Percentiles rank a stretch among this genome's conserved stretches.
Conservation (phyloP, 306 rosid species). For the Dryas drummondii region DNA sequence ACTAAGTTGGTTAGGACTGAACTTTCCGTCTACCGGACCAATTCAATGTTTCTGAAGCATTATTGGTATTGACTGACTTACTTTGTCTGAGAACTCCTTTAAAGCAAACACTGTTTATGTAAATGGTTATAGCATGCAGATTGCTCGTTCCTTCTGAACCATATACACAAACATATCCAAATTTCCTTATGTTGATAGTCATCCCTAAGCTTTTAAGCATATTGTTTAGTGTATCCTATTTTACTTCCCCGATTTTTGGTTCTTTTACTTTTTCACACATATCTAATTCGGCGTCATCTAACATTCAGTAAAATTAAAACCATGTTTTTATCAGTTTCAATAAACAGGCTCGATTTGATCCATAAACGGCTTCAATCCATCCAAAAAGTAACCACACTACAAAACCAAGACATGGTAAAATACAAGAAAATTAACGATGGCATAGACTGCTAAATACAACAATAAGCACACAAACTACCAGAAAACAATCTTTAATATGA, state of each 20-base stretch:
- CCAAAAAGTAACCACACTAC: neutral
- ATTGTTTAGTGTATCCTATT: neutral
- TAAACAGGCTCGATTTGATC: neutral
- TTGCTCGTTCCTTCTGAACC: no score
- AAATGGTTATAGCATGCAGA: no score
- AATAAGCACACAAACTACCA: neutral
- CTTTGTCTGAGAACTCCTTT: no score
- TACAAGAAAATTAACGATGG: neutral
- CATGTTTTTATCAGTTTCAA: neutral
- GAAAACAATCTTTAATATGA: neutral
- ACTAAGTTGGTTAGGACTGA: no score
- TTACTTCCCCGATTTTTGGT: neutral
- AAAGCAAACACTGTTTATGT: no score
- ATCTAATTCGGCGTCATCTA: neutral
- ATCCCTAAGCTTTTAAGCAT: neutral
- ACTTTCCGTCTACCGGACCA: no score
- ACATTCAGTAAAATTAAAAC: neutral
- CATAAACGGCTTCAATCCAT: constrained; percentile 7
- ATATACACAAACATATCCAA: no score
- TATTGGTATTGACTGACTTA: no score
- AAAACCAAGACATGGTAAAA: constrained; percentile 4
- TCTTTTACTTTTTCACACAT: neutral
- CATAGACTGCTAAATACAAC: neutral
- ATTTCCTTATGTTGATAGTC: neutral
- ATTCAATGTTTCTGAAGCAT: no score